These are phyloP conservation scores for Spergularia bocconei DNA, from an alignment of 148 eudicot genomes.

Conservation along the genomic window DNA sequence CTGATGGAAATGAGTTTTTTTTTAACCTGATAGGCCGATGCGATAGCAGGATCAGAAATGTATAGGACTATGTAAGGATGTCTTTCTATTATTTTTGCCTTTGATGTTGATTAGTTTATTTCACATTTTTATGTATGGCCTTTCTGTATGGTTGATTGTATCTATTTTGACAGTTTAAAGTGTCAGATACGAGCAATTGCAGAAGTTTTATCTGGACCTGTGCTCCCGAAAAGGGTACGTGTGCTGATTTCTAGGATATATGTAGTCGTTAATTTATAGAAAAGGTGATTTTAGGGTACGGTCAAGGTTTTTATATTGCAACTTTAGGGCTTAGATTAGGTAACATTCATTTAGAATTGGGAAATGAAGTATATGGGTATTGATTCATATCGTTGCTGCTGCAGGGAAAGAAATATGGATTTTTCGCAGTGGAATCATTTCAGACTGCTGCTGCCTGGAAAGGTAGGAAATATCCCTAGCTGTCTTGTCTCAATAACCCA, in stretches of 20 bases:
- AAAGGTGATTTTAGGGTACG: not conserved
- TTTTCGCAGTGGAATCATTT: constrained; percentile 20
- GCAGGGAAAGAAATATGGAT: constrained; percentile 39
- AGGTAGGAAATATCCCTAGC: constrained; percentile 25
- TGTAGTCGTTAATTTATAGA: not conserved
- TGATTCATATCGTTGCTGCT: constrained; percentile 15
- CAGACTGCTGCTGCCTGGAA: constrained; percentile 32
- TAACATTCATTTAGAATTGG: not conserved
- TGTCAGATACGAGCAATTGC: constrained; percentile 17
- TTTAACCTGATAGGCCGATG: constrained; percentile 9
- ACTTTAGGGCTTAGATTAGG: not conserved
- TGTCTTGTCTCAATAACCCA: not conserved
- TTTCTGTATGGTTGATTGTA: constrained; percentile 2
- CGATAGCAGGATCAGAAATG: constrained; percentile 18
- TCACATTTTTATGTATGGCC: not conserved
- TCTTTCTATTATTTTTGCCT: not conserved
- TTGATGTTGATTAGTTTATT: not conserved
- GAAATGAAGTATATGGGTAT: constrained; percentile 6
- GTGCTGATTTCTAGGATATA: not conserved
- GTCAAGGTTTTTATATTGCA: not conserved
- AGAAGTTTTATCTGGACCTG: constrained; percentile 9
- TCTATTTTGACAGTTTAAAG: constrained; percentile 20
- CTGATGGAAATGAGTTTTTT: not conserved
- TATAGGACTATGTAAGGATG: constrained; percentile 25
- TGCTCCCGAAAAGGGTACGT: constrained; percentile 19